These are phyloP conservation scores for Allantophomopsis lycopodina DNA, from an alignment of 2,329 filamentous ascomycete species.

Conservation along the genomic window DNA sequence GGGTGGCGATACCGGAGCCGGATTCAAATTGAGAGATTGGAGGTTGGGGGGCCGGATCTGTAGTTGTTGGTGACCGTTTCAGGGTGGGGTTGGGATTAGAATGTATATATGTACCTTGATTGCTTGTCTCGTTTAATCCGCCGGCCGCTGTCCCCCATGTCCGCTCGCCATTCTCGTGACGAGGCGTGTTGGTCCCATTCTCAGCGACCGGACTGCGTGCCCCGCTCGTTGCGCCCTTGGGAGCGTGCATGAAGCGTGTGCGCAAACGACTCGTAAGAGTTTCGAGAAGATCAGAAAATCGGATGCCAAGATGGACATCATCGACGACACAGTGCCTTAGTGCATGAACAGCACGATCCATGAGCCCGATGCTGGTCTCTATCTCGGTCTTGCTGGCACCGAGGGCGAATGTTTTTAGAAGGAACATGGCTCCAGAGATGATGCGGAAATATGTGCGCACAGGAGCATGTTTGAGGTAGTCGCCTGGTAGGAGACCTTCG, in stretches of 20 bases:
- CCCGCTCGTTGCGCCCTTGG: constrained; percentile 23
- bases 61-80: not conserved
- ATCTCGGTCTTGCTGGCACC: constrained; percentile 70
- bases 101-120: not conserved
- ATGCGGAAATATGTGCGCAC: constrained; percentile 80
- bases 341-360: constrained; percentile 62
- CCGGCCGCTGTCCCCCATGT: not conserved
- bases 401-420: constrained; percentile 73
- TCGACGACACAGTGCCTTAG: constrained; percentile 70
- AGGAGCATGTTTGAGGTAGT: constrained; percentile 70
- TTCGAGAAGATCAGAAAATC: constrained; percentile 73
- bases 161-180: constrained; percentile 7
- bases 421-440: constrained; percentile 72
- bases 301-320: constrained; percentile 73
- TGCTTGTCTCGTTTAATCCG: not conserved
- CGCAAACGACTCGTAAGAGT: constrained; percentile 62
- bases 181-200: constrained; percentile 16
- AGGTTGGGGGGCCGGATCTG: constrained; percentile 30
- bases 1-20: constrained; percentile 24
- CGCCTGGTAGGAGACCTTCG: constrained; percentile 58
- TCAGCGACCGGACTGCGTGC: constrained; percentile 15
- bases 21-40: constrained; percentile 51
- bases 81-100: not conserved
- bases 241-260: constrained; percentile 58
- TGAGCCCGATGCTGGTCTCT: constrained; percentile 58